Evolutionary conservation across 176 grass and related monocot genomes (phyloP).

Genomic region (Guadua angustifolia): DNA sequence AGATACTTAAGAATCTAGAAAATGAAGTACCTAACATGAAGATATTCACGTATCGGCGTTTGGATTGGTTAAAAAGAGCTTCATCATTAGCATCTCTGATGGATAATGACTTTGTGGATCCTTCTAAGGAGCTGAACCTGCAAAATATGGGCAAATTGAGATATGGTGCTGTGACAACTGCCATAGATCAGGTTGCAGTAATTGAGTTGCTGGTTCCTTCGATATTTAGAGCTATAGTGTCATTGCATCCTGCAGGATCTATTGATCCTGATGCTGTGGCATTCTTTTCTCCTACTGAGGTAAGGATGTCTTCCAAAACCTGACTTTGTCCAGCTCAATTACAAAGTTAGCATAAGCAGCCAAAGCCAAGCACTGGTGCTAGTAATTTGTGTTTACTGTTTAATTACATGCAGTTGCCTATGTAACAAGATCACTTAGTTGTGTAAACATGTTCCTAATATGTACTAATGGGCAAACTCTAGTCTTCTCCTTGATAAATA

Average conservation of each 20-base stretch:
- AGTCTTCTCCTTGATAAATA: slow-evolving; percentile 10
- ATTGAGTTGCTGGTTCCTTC: slow-evolving; percentile 86
- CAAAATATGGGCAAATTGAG: slow-evolving; percentile 58
- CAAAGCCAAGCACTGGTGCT: slow-evolving; percentile 25
- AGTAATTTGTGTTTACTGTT: background rate
- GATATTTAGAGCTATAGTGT: slow-evolving; percentile 92
- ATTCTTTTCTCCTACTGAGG: slow-evolving; percentile 94
- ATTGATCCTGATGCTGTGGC: slow-evolving; percentile 79
- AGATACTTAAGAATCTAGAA: slow-evolving; percentile 79
- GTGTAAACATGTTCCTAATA: slow-evolving; percentile 25
- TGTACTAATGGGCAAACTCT: background rate
- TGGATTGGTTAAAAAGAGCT: slow-evolving; percentile 96
- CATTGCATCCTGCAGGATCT: slow-evolving; percentile 91
- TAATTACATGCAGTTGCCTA: slow-evolving; percentile 5
- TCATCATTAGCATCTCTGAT: slow-evolving; percentile 60
- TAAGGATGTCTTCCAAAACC: slow-evolving; percentile 44
- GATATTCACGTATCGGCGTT: slow-evolving; percentile 75
- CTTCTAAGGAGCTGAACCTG: slow-evolving; percentile 64
- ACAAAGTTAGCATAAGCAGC: slow-evolving; percentile 21
- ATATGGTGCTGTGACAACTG: slow-evolving; percentile 38
- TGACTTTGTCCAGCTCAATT: slow-evolving; percentile 24
- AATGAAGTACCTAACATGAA: slow-evolving; percentile 65
- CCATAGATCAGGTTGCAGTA: slow-evolving; percentile 71
- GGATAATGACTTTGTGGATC: slow-evolving; percentile 67
- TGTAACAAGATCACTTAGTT: slow-evolving; percentile 7